phyloP scores from a whole-genome alignment of 2,329 filamentous ascomycete genomes.

The Aspergillus sp. region DNA sequence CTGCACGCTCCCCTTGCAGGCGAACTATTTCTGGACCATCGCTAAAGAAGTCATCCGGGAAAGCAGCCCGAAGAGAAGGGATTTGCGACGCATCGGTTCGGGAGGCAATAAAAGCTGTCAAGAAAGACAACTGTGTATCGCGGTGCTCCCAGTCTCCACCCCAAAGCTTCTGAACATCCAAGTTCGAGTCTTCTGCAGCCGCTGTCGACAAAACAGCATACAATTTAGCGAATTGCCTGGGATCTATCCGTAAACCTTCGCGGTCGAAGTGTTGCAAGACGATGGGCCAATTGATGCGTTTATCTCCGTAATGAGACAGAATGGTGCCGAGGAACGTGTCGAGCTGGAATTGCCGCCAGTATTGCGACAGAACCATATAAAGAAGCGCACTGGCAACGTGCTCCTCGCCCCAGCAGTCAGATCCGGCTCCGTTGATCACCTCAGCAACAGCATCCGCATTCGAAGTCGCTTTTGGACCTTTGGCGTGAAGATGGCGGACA shows the following conservation, averaged over 20 bases:
- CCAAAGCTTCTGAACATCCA: slow-evolving; percentile 88
- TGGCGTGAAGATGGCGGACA: slow-evolving; percentile 63
- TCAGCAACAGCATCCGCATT: slow-evolving; percentile 67
- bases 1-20: slow-evolving; percentile 59
- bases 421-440: slow-evolving; percentile 51
- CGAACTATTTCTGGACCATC: slow-evolving; percentile 57
- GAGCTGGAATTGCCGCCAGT: slow-evolving; percentile 60
- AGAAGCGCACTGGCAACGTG: slow-evolving; percentile 78
- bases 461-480: slow-evolving; percentile 68
- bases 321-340: slow-evolving; percentile 62
- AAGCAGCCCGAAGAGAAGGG: slow-evolving; percentile 73
- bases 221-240: slow-evolving; percentile 73
- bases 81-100: slow-evolving; percentile 79
- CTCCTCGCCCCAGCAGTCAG: slow-evolving; percentile 68
- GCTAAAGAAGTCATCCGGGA: slow-evolving; percentile 61
- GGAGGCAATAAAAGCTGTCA: slow-evolving; percentile 78
- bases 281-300: slow-evolving; percentile 60
- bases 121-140: slow-evolving; percentile 88
- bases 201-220: slow-evolving; percentile 75
- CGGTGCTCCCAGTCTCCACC: slow-evolving; percentile 81
- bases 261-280: slow-evolving; percentile 79
- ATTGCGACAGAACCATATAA: slow-evolving; percentile 61
- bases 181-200: slow-evolving; percentile 56
- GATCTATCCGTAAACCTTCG: slow-evolving; percentile 68
- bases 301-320: slow-evolving; percentile 50